Conservation (phyloP, 1,139 yeast genomes). For the Lodderomyces beijingensis region DNA sequence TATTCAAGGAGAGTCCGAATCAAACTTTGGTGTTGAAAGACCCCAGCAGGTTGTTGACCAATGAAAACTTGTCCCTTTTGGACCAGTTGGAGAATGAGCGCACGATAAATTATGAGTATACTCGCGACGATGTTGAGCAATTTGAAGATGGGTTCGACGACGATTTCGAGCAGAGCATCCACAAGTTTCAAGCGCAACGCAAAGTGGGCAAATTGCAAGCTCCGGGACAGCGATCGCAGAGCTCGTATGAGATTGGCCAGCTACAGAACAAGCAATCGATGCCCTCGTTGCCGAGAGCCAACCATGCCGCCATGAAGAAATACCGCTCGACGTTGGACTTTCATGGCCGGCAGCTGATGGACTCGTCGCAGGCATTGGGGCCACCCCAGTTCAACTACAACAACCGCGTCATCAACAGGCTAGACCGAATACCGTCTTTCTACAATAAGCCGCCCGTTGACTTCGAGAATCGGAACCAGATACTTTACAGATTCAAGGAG, state of each 20-base stretch:
- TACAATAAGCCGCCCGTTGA: slow-evolving; percentile 19
- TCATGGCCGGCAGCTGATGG: slow-evolving; percentile 5
- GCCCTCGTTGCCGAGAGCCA: slow-evolving; percentile 12
- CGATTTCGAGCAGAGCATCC: slow-evolving; percentile 12
- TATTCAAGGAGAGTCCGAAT: slow-evolving; percentile 14
- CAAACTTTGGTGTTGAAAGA: slow-evolving; percentile 30
- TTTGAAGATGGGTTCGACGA: slow-evolving; percentile 35
- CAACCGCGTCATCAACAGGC: slow-evolving; percentile 31
- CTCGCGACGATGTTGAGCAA: slow-evolving; percentile 36
- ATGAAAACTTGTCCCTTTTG: slow-evolving; percentile 15
- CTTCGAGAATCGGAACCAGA: slow-evolving; percentile 14
- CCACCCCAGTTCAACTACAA: slow-evolving; percentile 28
- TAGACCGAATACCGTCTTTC: slow-evolving; percentile 44
- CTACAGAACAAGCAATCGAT: slow-evolving; percentile 13
- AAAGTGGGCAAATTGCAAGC: slow-evolving; percentile 2
- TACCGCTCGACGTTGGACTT: slow-evolving; percentile 33
- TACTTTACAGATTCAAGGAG: slow-evolving; percentile 27
- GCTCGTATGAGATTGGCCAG: not conserved
- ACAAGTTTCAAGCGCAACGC: slow-evolving; percentile 3
- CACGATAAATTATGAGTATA: slow-evolving; percentile 35
- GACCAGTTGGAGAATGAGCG: slow-evolving; percentile 32
- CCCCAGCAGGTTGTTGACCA: slow-evolving; percentile 17
- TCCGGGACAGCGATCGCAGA: not conserved
- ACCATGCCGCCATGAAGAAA: slow-evolving; percentile 18
- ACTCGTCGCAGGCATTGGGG: not conserved